Base-by-base conservation (phyloP, 192 early-diverging fungal genomes). In the Pilaira anomala region DNA sequence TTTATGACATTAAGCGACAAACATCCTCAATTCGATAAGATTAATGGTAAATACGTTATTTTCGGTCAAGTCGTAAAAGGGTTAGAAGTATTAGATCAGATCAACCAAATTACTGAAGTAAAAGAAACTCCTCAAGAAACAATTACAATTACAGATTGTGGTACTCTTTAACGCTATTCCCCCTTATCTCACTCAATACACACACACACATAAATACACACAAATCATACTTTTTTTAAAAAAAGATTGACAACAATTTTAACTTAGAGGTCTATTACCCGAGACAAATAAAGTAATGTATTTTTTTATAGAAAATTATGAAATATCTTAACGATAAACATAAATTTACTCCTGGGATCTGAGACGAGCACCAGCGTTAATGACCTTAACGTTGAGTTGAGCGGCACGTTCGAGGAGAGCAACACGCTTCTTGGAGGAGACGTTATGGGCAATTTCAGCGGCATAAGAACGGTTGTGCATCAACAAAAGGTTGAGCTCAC, bases 401-500 rank as follows among this genome's bases (percentile, higher is more conserved):
- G 87, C 85, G 75, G 97, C 97, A 66, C 94, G 89, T 82, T 94
- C 88, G 68, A 97, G 72, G 69, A 99, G 95, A 48, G 78, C 86
- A 51, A 95, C 82, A 62, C 97, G 85, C 83, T 98, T 97, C 83
- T 88, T 88, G 80, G 93, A 89, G 58, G 87, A 88, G 67, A 99
- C 91, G 82, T 90, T 93, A 88, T 96, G 94, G 79, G 93, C 96
- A 70, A 99, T 97, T 86, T 99, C 96, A 69, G 95, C 97, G 61
- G 95, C 93, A 83, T 92, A 99, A 75, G 88, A 88, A 74, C 93
- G 90, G 95, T 99, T 99, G 86, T 96, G 96, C 97, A 98, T 98
- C 79, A 98, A 83, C 65, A 99, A 87, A 53, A 95, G 75, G 78
- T 98, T 92, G 67, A 99, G 86, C 68, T 99, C 97, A 69, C 75